Base-by-base conservation (phyloP, 1,139 yeast species). In the Arxiozyma heterogenica region DNA sequence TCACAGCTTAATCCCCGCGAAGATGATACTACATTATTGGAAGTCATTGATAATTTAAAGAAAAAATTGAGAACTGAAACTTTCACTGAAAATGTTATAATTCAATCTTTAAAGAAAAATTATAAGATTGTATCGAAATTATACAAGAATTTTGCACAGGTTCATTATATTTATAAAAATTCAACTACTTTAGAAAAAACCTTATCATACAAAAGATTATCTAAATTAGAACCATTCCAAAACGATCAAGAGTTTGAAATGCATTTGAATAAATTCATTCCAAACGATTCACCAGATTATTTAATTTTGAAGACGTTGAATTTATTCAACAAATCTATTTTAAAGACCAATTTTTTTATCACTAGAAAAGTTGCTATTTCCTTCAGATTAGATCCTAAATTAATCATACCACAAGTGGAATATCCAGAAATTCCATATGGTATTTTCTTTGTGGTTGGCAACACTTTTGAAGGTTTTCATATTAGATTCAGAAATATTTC, bases 381-480 rank as follows among this genome's bases (percentile, higher is more conserved):
- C 4, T 93, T 93, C 77, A 83, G 98, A 72, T 79, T 93, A 64
- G 79, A 89, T 65, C 96, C 98, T 44, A 74, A 83, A 38, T 87
- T 91, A 73, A 66, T 69, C 34, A 79, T 93, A 71, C 97, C 98
- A 51, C 71, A 71, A 54, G 73, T 83, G 23, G 98, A 93, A 73
- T 93, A 91, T 70, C 95, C 97, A 51, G 94, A 89, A 63, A 86
- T 84, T 56, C 94, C 96, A 56, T 93, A 75, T 68, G 98, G 98
- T 61, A 87, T 93, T 87, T 91, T 93, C 74, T 84, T 93, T 64
- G 86, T 91, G 55, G 96, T 93, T 57, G 98, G 98, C 58, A 87
- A 91, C 62, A 97, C 94, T 69, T 93, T 93, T 74, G 81, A 97
- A 70, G 98, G 98, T 41, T 93, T 93, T 85, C 98, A 93, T 71